These are phyloP conservation scores for Microcyclospora tardicrescens DNA, from an alignment of 2,329 filamentous ascomycete species.

Conservation along the genomic window DNA sequence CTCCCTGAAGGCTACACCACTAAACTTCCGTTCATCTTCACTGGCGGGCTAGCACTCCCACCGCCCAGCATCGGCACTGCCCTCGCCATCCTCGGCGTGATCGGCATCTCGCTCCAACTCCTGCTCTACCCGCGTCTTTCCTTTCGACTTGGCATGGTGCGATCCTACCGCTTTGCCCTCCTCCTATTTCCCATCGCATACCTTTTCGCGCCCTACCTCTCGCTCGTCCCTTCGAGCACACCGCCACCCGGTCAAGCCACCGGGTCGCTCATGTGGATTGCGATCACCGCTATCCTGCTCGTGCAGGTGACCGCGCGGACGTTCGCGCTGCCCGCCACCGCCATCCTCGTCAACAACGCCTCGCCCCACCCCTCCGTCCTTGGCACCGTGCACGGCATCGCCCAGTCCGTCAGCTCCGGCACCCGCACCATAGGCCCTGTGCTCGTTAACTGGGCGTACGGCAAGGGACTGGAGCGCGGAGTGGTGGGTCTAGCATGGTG, in stretches of 20 bases:
- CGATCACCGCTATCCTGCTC: constrained; percentile 28
- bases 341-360: constrained; percentile 49
- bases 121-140: constrained; percentile 32
- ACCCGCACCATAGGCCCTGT: constrained; percentile 44
- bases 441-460: constrained; percentile 39
- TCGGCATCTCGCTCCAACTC: constrained; percentile 35
- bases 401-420: constrained; percentile 41
- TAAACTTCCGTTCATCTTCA: constrained; percentile 32
- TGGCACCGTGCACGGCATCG: constrained; percentile 46
- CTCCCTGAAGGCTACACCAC: constrained; percentile 27
- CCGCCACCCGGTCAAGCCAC: constrained; percentile 28
- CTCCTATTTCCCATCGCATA: constrained; percentile 35
- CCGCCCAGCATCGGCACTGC: constrained; percentile 35
- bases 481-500: constrained; percentile 47
- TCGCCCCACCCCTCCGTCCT: constrained; percentile 44
- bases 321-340: constrained; percentile 43
- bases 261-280: constrained; percentile 30
- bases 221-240: constrained; percentile 27
- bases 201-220: constrained; percentile 30
- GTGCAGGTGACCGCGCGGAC: constrained; percentile 36
- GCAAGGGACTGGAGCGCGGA: constrained; percentile 38
- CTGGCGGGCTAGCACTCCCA: constrained; percentile 35
- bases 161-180: constrained; percentile 29
- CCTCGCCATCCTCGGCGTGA: constrained; percentile 35
- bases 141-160: constrained; percentile 29